Percentiles rank a stretch among this genome's conserved stretches.
These are phyloP conservation scores for Penicillium egyptiacum DNA, from an alignment of 495 filamentous ascomycete species.

Conservation along the genomic window DNA sequence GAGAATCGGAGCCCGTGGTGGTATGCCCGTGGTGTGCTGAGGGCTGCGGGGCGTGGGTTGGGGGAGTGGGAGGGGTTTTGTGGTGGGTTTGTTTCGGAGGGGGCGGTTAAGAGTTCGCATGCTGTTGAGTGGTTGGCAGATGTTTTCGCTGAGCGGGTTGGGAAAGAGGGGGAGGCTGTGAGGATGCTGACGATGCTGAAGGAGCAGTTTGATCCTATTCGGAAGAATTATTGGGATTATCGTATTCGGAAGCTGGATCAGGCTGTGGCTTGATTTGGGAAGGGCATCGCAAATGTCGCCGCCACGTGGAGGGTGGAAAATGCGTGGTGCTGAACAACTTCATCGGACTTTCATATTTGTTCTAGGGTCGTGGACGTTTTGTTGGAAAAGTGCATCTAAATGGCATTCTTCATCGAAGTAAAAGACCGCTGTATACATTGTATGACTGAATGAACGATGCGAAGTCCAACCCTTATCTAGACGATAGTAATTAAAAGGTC, in stretches of 20 bases:
- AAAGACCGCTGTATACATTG: not conserved
- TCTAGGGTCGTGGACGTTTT: not conserved
- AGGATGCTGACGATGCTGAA: constrained; percentile 70
- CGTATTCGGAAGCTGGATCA: constrained; percentile 49
- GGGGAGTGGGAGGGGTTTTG: constrained; percentile 63
- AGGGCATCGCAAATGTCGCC: not conserved
- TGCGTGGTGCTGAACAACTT: not conserved
- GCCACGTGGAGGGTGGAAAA: not conserved
- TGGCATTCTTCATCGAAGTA: constrained; percentile 5
- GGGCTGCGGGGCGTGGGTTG: constrained; percentile 59
- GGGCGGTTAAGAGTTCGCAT: constrained; percentile 67
- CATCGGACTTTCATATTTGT: not conserved
- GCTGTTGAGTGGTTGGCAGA: constrained; percentile 90
- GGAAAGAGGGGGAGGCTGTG: constrained; percentile 40
- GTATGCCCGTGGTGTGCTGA: constrained; percentile 76
- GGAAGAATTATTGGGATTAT: constrained; percentile 91
- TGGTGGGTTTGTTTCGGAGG: constrained; percentile 57
- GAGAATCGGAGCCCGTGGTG: constrained; percentile 95
- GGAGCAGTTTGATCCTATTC: constrained; percentile 85
- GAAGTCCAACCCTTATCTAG: constrained; percentile 13
- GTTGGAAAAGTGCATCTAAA: not conserved
- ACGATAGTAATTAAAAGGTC: constrained; percentile 1
- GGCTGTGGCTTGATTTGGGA: constrained; percentile 14
- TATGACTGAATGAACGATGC: constrained; percentile 7
- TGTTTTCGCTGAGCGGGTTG: constrained; percentile 64